Conservation (phyloP, 306 rosid species). For the Inga laurina region DNA sequence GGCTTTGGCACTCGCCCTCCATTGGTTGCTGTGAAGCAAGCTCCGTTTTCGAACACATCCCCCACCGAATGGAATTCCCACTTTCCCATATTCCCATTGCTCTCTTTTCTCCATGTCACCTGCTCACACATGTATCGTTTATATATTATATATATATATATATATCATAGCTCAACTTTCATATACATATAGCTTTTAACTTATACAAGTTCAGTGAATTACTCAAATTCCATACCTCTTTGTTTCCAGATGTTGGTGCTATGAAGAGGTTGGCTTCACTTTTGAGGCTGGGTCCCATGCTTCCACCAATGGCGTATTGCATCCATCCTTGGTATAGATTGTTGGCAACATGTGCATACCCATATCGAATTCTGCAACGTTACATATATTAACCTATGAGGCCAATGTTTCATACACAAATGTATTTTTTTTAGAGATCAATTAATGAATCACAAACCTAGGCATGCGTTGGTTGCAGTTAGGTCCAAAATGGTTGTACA, state of each 20-base stretch:
- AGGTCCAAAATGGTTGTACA: slow-evolving; percentile 48
- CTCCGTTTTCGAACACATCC: slow-evolving; percentile 52
- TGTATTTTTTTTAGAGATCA: background rate
- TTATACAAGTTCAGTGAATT: background rate
- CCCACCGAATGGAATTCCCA: slow-evolving; percentile 45
- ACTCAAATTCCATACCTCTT: slow-evolving; percentile 33
- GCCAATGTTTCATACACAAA: background rate
- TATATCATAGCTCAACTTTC: too few relatives aligned
- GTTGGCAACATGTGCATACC: slow-evolving; percentile 50
- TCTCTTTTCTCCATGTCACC: slow-evolving; percentile 48
- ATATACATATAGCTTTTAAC: background rate
- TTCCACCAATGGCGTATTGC: slow-evolving; percentile 50
- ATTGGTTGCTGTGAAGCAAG: slow-evolving; percentile 15
- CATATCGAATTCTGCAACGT: slow-evolving; percentile 35
- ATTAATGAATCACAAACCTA: slow-evolving; percentile 12
- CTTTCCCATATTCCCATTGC: background rate
- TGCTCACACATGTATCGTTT: background rate
- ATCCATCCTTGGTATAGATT: slow-evolving; percentile 43
- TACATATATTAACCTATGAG: background rate
- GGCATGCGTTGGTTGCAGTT: slow-evolving; percentile 43
- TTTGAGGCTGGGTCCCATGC: slow-evolving; percentile 46
- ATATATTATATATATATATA: background rate
- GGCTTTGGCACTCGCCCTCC: slow-evolving; percentile 31
- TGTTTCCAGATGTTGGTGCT: slow-evolving; percentile 41
- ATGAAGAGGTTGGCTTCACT: slow-evolving; percentile 52